Percentiles rank a stretch among this genome's conserved stretches.
Conservation (phyloP, 116 monocot species). For the Phalaenopsis hybrid region DNA sequence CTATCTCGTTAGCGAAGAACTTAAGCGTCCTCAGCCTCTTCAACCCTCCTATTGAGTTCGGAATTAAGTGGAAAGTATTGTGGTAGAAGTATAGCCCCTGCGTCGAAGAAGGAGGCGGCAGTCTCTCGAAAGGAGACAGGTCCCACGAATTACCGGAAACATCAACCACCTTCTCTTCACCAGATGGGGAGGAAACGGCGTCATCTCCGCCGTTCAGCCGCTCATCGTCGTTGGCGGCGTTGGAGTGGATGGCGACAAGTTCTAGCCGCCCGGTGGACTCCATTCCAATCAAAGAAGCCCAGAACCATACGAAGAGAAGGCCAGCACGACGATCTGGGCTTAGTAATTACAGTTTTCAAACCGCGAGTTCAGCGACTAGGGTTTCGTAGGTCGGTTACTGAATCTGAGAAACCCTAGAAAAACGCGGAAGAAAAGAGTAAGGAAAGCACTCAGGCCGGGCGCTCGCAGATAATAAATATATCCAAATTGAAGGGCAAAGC, state of each 20-base stretch:
- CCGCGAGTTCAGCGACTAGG: not conserved
- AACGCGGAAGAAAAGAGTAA: not conserved
- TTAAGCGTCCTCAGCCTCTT: slow-evolving; percentile 46
- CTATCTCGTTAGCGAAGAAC: slow-evolving; percentile 60
- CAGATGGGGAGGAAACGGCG: not conserved
- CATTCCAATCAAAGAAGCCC: slow-evolving; percentile 2
- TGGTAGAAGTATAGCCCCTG: slow-evolving; percentile 47
- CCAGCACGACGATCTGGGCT: not conserved
- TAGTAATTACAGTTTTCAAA: not conserved
- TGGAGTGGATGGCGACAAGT: not conserved
- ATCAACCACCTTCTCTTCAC: slow-evolving; percentile 27
- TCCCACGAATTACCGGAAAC: slow-evolving; percentile 46
- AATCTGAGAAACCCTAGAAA: slow-evolving; percentile 2
- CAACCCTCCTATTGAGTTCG: slow-evolving; percentile 30
- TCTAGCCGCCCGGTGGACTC: not conserved
- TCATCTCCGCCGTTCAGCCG: slow-evolving; percentile 4
- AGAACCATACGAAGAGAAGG: not conserved
- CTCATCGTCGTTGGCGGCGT: slow-evolving; percentile 4
- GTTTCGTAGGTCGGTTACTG: not conserved
- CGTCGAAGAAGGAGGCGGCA: not conserved
- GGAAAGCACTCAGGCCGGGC: not conserved
- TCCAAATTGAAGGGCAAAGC: too few relatives aligned
- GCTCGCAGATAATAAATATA: too few relatives aligned
- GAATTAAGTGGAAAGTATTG: slow-evolving; percentile 52
- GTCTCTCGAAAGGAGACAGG: slow-evolving; percentile 30